Conservation (phyloP, 2,329 filamentous ascomycete species). For the Cylindrodendrum hubeiense region DNA sequence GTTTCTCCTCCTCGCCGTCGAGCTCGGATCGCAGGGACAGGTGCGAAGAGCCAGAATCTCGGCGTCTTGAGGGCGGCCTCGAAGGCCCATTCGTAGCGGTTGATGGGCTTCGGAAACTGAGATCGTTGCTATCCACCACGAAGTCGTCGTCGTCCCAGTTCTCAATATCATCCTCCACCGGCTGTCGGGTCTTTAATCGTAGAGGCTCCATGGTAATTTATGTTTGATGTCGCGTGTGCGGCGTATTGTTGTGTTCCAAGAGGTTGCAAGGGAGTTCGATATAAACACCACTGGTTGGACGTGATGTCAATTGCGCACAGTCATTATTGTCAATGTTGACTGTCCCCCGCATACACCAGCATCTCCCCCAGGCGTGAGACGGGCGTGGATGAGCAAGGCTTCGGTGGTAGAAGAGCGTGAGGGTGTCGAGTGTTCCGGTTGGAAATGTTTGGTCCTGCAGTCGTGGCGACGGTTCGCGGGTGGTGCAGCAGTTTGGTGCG, state of each 20-base stretch:
- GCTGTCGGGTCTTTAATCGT: constrained; percentile 64
- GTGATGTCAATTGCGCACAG: constrained; percentile 45
- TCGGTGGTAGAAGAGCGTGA: not conserved
- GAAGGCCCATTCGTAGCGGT: constrained; percentile 57
- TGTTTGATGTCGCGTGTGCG: constrained; percentile 25
- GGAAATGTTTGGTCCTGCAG: constrained; percentile 1
- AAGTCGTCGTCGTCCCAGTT: constrained; percentile 86
- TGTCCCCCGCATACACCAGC: constrained; percentile 40
- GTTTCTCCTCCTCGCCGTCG: constrained; percentile 88
- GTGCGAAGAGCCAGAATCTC: constrained; percentile 86
- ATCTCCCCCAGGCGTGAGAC: constrained; percentile 33
- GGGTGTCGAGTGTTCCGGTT: not conserved
- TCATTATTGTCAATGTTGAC: constrained; percentile 45
- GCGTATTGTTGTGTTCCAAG: constrained; percentile 28
- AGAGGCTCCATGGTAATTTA: constrained; percentile 64
- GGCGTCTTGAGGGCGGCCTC: constrained; percentile 60
- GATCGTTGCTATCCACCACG: constrained; percentile 75
- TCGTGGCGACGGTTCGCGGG: constrained; percentile 7
- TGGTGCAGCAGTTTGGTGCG: constrained; percentile 3
- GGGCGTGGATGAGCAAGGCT: constrained; percentile 5
- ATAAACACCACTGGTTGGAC: constrained; percentile 33
- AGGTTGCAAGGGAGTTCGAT: constrained; percentile 24
- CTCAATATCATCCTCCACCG: constrained; percentile 74
- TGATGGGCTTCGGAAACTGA: constrained; percentile 68
- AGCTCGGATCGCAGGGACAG: constrained; percentile 86